A percentile compares a stretch with the other conserved stretches of the same genome.
phyloP scores from a whole-genome alignment of 371 early-diverging fungal genomes.

The Mucor racemosus region DNA sequence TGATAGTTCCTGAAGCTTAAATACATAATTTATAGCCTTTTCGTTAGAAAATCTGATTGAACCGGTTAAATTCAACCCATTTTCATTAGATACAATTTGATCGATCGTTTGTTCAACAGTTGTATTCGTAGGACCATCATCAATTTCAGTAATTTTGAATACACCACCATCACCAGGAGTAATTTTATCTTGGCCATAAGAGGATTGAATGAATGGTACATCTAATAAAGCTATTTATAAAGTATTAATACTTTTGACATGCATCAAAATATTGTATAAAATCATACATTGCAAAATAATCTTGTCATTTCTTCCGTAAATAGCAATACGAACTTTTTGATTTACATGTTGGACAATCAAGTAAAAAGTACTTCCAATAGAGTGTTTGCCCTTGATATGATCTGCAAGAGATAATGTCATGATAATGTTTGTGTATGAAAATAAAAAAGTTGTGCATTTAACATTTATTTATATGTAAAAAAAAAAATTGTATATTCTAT shows the following conservation, averaged over 20 bases:
- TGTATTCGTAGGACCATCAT: constrained; percentile 22
- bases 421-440: constrained; percentile 31
- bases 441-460: constrained; percentile 23
- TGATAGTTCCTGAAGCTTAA: constrained; percentile 34
- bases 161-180: constrained; percentile 25
- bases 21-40: constrained; percentile 29
- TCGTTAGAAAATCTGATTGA: constrained; percentile 29
- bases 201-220: constrained; percentile 35
- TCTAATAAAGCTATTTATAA: constrained; percentile 28
- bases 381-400: neutral
- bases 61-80: constrained; percentile 29
- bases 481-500: constrained; percentile 22
- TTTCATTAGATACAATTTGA: constrained; percentile 12
- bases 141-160: constrained; percentile 32
- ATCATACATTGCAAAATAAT: neutral
- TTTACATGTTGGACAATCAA: neutral
- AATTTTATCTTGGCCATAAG: constrained; percentile 34
- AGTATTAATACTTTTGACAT: neutral
- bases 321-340: neutral
- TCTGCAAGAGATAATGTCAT: constrained; percentile 7
- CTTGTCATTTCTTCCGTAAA: neutral
- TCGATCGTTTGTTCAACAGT: constrained; percentile 39
- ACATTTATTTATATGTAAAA: constrained; percentile 19
- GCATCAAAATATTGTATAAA: no score
- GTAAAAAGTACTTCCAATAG: neutral